Conservation (phyloP, 345 rosid genomes). For the Kernera saxatilis region DNA sequence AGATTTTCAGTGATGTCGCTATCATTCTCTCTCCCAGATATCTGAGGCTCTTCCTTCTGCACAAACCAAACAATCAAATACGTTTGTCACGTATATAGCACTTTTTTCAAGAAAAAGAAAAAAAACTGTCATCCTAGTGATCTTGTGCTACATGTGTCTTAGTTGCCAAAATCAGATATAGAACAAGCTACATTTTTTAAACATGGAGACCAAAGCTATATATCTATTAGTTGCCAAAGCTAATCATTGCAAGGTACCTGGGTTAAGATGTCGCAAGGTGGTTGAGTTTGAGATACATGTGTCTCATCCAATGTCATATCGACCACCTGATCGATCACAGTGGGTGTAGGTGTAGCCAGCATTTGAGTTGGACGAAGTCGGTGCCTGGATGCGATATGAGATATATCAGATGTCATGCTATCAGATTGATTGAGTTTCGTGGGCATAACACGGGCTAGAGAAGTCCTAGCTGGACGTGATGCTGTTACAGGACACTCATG, state of each 20-base stretch:
- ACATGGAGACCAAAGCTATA: neutral
- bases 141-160: neutral
- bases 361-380: slow-evolving; percentile 6
- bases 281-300: slow-evolving; percentile 7
- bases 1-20: slow-evolving; percentile 51
- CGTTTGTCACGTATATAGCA: neutral
- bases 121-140: neutral
- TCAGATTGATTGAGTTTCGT: neutral
- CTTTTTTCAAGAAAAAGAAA: neutral
- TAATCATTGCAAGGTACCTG: slow-evolving; percentile 16
- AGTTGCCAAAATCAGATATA: neutral
- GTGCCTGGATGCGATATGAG: slow-evolving; percentile 5
- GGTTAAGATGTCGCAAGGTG: neutral
- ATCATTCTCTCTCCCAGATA: slow-evolving; percentile 41
- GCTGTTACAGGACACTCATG: slow-evolving; percentile 23
- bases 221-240: neutral
- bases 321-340: slow-evolving; percentile 2
- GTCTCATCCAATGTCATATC: slow-evolving; percentile 11
- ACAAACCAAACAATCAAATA: slow-evolving; percentile 1
- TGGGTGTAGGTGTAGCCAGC: slow-evolving; percentile 15
- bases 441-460: slow-evolving; percentile 28
- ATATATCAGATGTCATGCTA: slow-evolving; percentile 6
- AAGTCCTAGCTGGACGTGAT: slow-evolving; percentile 18
- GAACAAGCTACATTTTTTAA: neutral
- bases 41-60: slow-evolving; percentile 55